Percentiles rank a stretch among this genome's conserved stretches.
These are phyloP conservation scores for Castanea crenata DNA, from an alignment of 306 rosid species.

Conservation along the genomic window DNA sequence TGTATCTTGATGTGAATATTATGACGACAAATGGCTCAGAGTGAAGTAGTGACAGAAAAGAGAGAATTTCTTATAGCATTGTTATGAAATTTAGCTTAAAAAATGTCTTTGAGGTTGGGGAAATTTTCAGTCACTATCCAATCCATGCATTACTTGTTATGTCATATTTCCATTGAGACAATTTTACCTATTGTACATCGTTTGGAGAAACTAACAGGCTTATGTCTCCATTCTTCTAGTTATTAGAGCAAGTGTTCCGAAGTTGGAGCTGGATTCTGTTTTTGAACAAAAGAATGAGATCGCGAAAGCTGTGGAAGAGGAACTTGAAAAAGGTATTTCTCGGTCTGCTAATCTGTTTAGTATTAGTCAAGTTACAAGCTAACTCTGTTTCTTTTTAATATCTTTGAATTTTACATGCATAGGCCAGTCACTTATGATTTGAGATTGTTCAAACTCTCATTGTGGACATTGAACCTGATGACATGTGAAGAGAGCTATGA, in stretches of 20 bases:
- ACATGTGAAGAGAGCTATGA: conserved; percentile 56
- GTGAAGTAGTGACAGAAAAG: neutral
- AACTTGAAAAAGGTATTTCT: conserved; percentile 48
- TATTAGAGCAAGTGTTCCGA: conserved; percentile 58
- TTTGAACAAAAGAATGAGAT: conserved; percentile 62
- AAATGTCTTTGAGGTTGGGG: neutral
- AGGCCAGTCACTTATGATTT: conserved; percentile 55
- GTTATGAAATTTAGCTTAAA: neutral
- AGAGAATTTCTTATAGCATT: neutral
- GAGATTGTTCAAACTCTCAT: conserved; percentile 56
- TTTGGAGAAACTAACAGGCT: neutral
- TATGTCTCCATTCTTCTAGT: conserved; percentile 24
- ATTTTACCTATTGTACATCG: neutral
- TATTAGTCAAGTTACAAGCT: neutral
- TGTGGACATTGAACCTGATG: conserved; percentile 57
- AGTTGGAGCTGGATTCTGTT: conserved; percentile 51
- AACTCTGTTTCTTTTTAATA: neutral
- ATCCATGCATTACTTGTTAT: neutral
- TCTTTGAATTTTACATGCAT: conserved; percentile 8
- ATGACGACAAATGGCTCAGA: neutral
- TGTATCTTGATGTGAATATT: neutral
- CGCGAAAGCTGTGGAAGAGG: conserved; percentile 52
- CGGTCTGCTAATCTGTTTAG: neutral
- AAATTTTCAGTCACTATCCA: neutral
- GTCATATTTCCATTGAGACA: neutral